Base-by-base conservation (phyloP, 345 rosid genomes). In the Citrus medica region DNA sequence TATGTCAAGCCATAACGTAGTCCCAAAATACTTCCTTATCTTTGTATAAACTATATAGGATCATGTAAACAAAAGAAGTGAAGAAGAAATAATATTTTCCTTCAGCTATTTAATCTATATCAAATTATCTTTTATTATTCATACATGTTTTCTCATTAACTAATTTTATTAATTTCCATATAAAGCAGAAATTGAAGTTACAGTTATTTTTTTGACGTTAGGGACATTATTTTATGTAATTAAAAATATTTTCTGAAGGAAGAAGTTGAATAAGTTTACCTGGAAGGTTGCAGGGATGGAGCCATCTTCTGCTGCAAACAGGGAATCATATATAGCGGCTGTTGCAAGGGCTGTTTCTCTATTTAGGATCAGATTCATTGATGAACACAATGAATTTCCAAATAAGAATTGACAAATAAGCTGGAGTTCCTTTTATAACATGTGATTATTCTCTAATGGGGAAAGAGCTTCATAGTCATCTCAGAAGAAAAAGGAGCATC, bases 221-320 rank as follows among this genome's bases (percentile, higher is more conserved):
- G 22, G 55, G 22, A 1, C 21, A 51, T 16, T 16, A 4, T 51
- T 51, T 51, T 51, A 12, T 16, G 14, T 62, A 10, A 10, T 63
- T 30, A 30, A 5, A 24, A 16, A 25, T 42, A 46, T 69, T 46
- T 51, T 61, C 22, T 14, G 35, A 9, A 32, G 12, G 55, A 33
- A 55, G 51, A 7, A 66, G 9, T 71, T 75, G 10, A 32, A 27
- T 67, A 6, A 24, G 70, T 74, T 59, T 35, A 92, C 99, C 97
- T 96, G 99, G 80, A 92, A 96, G 62, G 98, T 94, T 68, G 98
- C 98, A 38, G 99, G 99, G 82, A 96, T 76, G 38, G 90, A 86
- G 74, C 99, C 99, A 71, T 96, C 97, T 62, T 96, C 93, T 60
- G 92, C 93, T 24, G 92, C 97, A 75, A 96, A 94, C 97, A 96